Evolutionary conservation across 164 flowering plant genomes (phyloP), one percentile per base, ranked within the genome.

Genomic region (Vitis rotundifolia): DNA sequence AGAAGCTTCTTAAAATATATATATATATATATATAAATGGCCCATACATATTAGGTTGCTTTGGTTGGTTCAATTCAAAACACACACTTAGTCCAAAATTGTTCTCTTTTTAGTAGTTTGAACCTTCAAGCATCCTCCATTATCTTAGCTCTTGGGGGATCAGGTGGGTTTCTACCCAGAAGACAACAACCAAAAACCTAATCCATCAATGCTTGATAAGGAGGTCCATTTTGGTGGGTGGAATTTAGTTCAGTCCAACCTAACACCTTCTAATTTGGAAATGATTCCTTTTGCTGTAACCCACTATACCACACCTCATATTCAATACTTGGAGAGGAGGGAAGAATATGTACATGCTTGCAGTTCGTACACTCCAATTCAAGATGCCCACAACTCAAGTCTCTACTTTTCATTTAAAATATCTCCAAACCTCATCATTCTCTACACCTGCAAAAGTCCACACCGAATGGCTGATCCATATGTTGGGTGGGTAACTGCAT

Each of bases 161-260:
- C 52, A 50, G 70, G 59, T 59, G 57, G 47, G 8, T 53, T 52
- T 61, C 14, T 16, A 31, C 28, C 51, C 59, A 64, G 64, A 58
- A 31, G 50, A 50, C 19, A 59, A 71, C 64, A 64, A 57, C 58
- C 74, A 57, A 29, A 37, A 31, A 57, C 69, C 74, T 71, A 48
- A 64, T 71, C 69, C 58, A 49, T 26, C 48, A 15, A 9, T 48
- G 64, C n/a, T 71, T 22, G 68, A 48, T 31, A 8, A 28, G 2
- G 31, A 28, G 18, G 18, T 19, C 68, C 15, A n/a, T 52, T 59
- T 56, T 50, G 64, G 52, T 61, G 54, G 51, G 72, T 61, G 49
- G 59, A 14, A 4, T 61, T 28, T 37, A 49, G 9, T 55, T 57
- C 16, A 57, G 26, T 57, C 51, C 52, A 49, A 64, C 56, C 67